Evolutionary conservation across 805 yeast species (phyloP), one percentile per base, ranked within the genome.

Genomic region (Yarrowia deformans): DNA sequence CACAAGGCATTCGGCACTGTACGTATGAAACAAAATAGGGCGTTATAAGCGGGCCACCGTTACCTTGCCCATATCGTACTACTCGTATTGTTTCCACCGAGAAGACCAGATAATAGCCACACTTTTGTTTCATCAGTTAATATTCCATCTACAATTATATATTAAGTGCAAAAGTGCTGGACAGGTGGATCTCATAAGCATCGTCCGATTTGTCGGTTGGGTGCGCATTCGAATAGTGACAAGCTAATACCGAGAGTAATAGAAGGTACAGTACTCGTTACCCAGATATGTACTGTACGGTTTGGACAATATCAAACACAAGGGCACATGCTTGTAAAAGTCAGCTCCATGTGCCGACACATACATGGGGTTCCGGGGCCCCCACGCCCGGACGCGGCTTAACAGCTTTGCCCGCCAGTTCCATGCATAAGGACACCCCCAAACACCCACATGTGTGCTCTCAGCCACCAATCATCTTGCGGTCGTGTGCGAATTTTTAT

Each of bases 21-120:
- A 4, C 29, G 29, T 23, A 6, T 3, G 16, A 34, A 34, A 50
- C 56, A 35, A 50, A 50, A 50, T 29, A 50, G 56, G 56, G 29
- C 56, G 56, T n/a, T 34, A 34, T 50, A 50, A 34, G 40, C 56
- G 56, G 56, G 42, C 56, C 56, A 42, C 16, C 40, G 40, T 12
- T 39, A 13, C 40, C 12, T 10, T 14, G 52, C 10, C 35, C 5
- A 14, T 32, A 32, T 32, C 32, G 10, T 16, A 49, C 39, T 16
- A 14, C 18, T 29, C 18, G 45, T n/a, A 2, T 23, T 4, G 29
- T 16, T 23, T 10, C 46, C 46, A n/a, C 46, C 46, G 29, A 23
- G 29, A 2, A 32, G 18, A 16, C 6, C 8, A 29, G 29, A 48
- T 4, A 49, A 16, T n/a, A 5, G 35, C 56, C 56, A 50, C 56